Evolutionary conservation across 1,139 yeast species (phyloP).

Genomic region (Pichia sp.): DNA sequence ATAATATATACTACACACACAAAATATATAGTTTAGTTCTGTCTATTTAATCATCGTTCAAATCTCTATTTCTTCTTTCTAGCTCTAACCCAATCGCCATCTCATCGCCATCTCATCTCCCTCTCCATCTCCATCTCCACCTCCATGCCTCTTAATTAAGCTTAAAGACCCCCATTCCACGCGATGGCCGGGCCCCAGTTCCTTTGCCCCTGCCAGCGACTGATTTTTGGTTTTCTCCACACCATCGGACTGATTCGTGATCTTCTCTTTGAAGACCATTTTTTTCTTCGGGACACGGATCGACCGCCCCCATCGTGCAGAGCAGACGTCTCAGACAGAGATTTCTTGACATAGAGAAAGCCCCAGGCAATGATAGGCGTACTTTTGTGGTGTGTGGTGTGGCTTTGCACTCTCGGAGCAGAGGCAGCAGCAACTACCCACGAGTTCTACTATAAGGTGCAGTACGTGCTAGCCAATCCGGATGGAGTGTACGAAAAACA

Average conservation of each 20-base stretch:
- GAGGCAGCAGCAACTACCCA: constrained; percentile 3
- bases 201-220: too few relatives aligned
- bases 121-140: too few relatives aligned
- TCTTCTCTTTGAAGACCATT: background rate
- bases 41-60: constrained; percentile 6
- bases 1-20: background rate
- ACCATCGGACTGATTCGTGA: background rate
- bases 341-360: background rate
- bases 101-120: too few relatives aligned
- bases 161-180: too few relatives aligned
- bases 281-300: background rate
- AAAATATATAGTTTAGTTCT: constrained; percentile 8
- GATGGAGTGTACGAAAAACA: constrained; percentile 47
- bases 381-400: background rate
- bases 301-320: background rate
- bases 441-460: constrained; percentile 46
- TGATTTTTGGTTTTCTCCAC: background rate
- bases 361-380: background rate
- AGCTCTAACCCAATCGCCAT: background rate
- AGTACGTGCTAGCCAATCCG: constrained; percentile 59
- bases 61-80: background rate
- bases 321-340: background rate
- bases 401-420: background rate
- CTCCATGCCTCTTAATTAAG: too few relatives aligned
- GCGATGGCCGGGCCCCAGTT: too few relatives aligned